A percentile compares a stretch with the other conserved stretches of the same genome.
Conservation (phyloP, 805 yeast species). For the Yamadazyma laniorum region DNA sequence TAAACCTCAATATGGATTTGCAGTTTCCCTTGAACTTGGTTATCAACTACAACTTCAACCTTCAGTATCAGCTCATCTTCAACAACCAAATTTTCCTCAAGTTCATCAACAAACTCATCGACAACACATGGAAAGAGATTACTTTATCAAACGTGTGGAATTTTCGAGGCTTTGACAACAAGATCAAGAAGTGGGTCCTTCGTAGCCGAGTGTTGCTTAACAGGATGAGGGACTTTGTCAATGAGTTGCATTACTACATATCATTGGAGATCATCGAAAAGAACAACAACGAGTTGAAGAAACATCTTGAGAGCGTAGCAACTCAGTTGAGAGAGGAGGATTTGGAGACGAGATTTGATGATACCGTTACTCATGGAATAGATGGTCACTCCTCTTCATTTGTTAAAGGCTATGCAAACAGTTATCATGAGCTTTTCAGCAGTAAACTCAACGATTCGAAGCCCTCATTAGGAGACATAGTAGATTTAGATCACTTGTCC, state of each 20-base stretch:
- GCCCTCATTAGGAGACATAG: slow-evolving; percentile 2
- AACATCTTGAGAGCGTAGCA: slow-evolving; percentile 15
- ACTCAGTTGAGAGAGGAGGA: slow-evolving; percentile 4
- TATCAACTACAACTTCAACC: slow-evolving; percentile 63
- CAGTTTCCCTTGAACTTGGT: slow-evolving; percentile 88
- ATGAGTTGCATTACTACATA: slow-evolving; percentile 53
- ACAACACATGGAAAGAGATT: slow-evolving; percentile 70
- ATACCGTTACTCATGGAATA: neutral
- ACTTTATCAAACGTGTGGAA: slow-evolving; percentile 67
- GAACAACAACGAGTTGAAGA: slow-evolving; percentile 47
- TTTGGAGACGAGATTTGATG: slow-evolving; percentile 5
- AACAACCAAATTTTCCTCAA: slow-evolving; percentile 67
- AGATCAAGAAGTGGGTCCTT: slow-evolving; percentile 52
- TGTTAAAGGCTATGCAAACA: slow-evolving; percentile 7
- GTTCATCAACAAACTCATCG: slow-evolving; percentile 57
- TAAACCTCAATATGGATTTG: slow-evolving; percentile 56
- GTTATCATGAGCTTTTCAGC: slow-evolving; percentile 21
- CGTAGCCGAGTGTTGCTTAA: slow-evolving; percentile 55
- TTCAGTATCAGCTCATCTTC: slow-evolving; percentile 77
- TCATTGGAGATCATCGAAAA: slow-evolving; percentile 58
- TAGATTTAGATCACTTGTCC: slow-evolving; percentile 18
- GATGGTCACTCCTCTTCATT: slow-evolving; percentile 5
- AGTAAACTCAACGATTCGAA: slow-evolving; percentile 8
- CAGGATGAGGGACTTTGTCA: slow-evolving; percentile 56
- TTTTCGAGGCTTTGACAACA: slow-evolving; percentile 40